Evolutionary conservation across 2,329 filamentous ascomycete species (phyloP), one percentile per base, ranked within the genome.

Genomic region (Biscogniauxia marginata): DNA sequence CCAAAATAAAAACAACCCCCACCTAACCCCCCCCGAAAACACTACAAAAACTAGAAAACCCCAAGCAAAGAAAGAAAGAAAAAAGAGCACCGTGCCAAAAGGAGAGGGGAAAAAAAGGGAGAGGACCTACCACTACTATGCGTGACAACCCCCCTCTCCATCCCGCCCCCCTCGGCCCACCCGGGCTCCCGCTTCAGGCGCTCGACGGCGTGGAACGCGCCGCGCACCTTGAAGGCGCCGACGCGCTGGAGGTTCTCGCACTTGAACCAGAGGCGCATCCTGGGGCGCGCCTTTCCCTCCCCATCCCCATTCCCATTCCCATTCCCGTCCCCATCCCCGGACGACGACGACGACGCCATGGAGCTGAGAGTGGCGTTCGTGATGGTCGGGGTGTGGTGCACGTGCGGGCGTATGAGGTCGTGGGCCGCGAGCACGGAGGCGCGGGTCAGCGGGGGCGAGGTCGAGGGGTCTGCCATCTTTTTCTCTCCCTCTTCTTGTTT

Each of bases 211-310:
- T 97, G 91, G 65, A 96, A 97, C 0, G 93, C 93, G 4, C 93
- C 95, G 6, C 93, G 80, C 16, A 86, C 89, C 76, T 98, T 98
- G 79, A 98, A 98, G 1, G 93, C 93, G 51, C 93, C 95, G 53
- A 96, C 86, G 54, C 86, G 85, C 77, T 98, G 95, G 56, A 91
- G 78, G 73, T 97, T 97, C 79, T 98, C 93, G 73, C 91, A 96
- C 77, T 98, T 98, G 83, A 98, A 96, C 78, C 90, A 95, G 52
- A 98, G 79, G 11, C 85, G 80, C 43, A 96, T 76, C 50, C 76
- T 83, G 0, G 91, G 91, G 3, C 71, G 76, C 1, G 88, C 84
- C 0, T 86, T 81, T n/a, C 68, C 43, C 79, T 75, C 5, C 80
- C 82, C 63, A 11, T 46, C 1, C 22, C 43, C 2, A 1, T 30